These are phyloP conservation scores for Fusarium staphyleae DNA, from an alignment of 2,329 filamentous ascomycete species.

Conservation along the genomic window DNA sequence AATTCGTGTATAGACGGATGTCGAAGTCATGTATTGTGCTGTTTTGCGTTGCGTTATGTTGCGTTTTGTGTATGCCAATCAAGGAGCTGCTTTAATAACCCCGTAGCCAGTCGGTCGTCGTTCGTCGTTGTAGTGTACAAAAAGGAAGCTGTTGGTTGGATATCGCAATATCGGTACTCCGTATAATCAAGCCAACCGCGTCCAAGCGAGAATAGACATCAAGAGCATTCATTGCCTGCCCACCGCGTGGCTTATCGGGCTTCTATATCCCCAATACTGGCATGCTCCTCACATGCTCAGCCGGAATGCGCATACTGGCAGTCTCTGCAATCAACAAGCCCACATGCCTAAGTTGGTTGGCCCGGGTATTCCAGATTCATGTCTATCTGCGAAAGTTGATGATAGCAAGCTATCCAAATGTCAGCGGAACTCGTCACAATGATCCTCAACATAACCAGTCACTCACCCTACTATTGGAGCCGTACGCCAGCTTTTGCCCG, in stretches of 20 bases:
- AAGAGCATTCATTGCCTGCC: slow-evolving; percentile 12
- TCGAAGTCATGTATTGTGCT: slow-evolving; percentile 17
- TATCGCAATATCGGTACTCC: too few species aligned
- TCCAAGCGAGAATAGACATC: slow-evolving; percentile 31
- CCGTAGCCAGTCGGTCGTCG: slow-evolving; percentile 33
- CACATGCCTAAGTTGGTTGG: slow-evolving; percentile 3
- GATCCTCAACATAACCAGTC: background rate
- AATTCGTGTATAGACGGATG: slow-evolving; percentile 31
- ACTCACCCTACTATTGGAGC: slow-evolving; percentile 68
- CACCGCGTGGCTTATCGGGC: too few species aligned
- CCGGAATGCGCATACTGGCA: slow-evolving; percentile 5
- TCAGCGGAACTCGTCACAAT: slow-evolving; percentile 14
- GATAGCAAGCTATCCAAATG: slow-evolving; percentile 52
- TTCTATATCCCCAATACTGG: slow-evolving; percentile 8
- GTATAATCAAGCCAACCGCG: slow-evolving; percentile 4
- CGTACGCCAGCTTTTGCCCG: slow-evolving; percentile 69
- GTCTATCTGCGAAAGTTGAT: slow-evolving; percentile 58
- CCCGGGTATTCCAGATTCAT: too few species aligned
- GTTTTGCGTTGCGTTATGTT: background rate
- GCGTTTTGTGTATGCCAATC: slow-evolving; percentile 28
- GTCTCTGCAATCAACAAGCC: background rate
- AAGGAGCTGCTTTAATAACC: slow-evolving; percentile 22
- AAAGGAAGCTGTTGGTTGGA: slow-evolving; percentile 27
- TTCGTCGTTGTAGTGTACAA: slow-evolving; percentile 41
- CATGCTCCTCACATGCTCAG: background rate